Evolutionary conservation across 2,329 filamentous ascomycete genomes (phyloP), one percentile per base, ranked within the genome.

Genomic region (Rhexocercosporidium sp.): DNA sequence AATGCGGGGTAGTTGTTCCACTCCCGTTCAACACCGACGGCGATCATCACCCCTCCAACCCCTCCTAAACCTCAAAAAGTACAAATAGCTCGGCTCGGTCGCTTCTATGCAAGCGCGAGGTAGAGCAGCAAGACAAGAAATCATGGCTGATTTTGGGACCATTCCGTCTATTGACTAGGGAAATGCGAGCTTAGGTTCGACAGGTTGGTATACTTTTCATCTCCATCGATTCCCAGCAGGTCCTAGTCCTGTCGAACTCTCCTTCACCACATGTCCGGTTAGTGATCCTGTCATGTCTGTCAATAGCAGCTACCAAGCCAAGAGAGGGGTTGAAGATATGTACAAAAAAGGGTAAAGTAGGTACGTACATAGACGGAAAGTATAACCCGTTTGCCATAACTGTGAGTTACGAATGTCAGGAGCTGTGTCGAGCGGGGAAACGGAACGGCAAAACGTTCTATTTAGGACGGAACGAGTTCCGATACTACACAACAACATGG

Each of bases 1-100:
- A 51, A 59, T 41, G 34, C 41, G 22, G 60, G 44, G 62, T 46
- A 60, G 49, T 54, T n/a, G 49, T 18, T 51, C 47, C 47, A 29
- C 14, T 51, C 4, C 47, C 47, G 47, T 51, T 22, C 22, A 51
- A 16, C 49, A 27, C 49, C 49, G 27, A 27, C 25, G 49, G 34
- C 8, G 9, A 9, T 11, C 34, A 37, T 11, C 8, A 11, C 34
- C 34, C 3, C 34, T 37, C 34, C 34, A 11, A 11, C 9, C 34
- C 2, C 5, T 11, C 8, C 12, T 0, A 2, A 37, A 11, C 34
- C 12, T 11, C 5, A 37, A 37, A 7, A 11, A 37, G 34, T 37
- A 37, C 34, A 37, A 37, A 37, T 53, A 53, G 49, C 49, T 53
- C 49, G 49, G 49, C 25, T 53, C 49, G 16, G 49, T 53, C 47